A percentile compares a stretch with the other conserved stretches of the same genome.
Evolutionary conservation across 2,329 filamentous ascomycete genomes (phyloP).

Genomic region (Monilinia aucupariae): DNA sequence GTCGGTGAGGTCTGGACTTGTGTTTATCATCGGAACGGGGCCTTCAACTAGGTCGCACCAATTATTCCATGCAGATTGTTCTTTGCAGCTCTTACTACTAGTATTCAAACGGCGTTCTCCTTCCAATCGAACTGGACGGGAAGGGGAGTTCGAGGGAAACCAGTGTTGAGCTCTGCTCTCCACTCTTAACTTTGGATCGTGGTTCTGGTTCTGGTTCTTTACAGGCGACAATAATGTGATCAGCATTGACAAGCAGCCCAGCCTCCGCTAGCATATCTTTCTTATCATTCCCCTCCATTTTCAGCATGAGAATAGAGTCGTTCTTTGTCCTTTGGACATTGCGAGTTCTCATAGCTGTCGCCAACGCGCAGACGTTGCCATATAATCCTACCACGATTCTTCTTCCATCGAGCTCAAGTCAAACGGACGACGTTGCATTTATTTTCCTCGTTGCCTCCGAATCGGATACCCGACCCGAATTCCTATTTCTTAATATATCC

Average conservation of each 20-base stretch:
- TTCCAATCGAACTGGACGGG: background rate
- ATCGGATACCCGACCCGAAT: conserved; percentile 36
- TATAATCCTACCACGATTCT: conserved; percentile 75
- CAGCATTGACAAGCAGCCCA: conserved; percentile 18
- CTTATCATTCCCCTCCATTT: conserved; percentile 12
- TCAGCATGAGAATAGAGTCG: conserved; percentile 27
- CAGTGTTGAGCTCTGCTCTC: conserved; percentile 23
- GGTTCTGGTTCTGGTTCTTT: too few species aligned
- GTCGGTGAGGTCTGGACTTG: conserved; percentile 14
- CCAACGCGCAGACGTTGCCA: conserved; percentile 49
- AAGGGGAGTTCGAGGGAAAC: conserved; percentile 14
- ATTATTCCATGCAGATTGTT: background rate
- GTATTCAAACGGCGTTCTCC: background rate
- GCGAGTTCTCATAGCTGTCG: conserved; percentile 13
- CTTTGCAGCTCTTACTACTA: background rate
- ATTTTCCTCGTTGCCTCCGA: conserved; percentile 51
- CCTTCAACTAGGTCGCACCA: conserved; percentile 1
- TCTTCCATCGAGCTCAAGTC: conserved; percentile 45
- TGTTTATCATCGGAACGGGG: conserved; percentile 6
- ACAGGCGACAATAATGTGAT: conserved; percentile 23
- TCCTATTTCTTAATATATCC: conserved; percentile 63
- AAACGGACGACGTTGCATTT: conserved; percentile 55
- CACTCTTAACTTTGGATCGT: background rate
- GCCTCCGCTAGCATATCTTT: conserved; percentile 10
- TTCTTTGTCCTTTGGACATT: conserved; percentile 24